A percentile compares a stretch with the other conserved stretches of the same genome.
These are phyloP conservation scores for Lizonia empirigonia DNA, from an alignment of 2,329 filamentous ascomycete genomes.

Conservation along the genomic window DNA sequence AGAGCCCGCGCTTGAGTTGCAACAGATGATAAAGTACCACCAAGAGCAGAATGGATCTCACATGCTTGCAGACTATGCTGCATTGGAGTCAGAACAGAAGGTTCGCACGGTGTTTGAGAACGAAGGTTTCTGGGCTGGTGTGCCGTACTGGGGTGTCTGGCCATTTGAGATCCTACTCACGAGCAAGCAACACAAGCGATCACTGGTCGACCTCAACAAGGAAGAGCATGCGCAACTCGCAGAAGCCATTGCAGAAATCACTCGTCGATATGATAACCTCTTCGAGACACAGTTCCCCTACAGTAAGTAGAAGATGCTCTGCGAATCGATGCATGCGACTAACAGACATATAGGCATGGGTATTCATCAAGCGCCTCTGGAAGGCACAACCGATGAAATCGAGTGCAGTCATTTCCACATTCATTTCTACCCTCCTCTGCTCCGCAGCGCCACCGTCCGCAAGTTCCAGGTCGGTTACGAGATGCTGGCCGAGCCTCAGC, in stretches of 20 bases:
- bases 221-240: conserved; percentile 76
- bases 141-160: conserved; percentile 98
- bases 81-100: conserved; percentile 77
- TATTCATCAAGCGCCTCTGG: conserved; percentile 90
- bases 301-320: no score
- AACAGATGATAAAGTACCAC: conserved; percentile 79
- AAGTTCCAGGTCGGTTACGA: conserved; percentile 98
- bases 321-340: conserved; percentile 17
- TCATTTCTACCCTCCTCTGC: conserved; percentile 94
- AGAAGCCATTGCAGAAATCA: conserved; percentile 84
- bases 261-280: conserved; percentile 91
- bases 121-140: conserved; percentile 79
- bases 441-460: conserved; percentile 89
- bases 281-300: conserved; percentile 98
- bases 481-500: conserved; percentile 95
- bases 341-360: conserved; percentile 69
- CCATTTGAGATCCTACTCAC: conserved; percentile 94
- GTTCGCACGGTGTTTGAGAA: conserved; percentile 92
- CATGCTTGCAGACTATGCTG: conserved; percentile 84
- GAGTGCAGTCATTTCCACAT: conserved; percentile 91
- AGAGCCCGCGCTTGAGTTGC: conserved; percentile 80
- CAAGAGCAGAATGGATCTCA: conserved; percentile 73
- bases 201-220: conserved; percentile 78
- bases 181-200: conserved; percentile 80
- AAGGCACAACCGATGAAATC: conserved; percentile 79